Evolutionary conservation across 345 rosid species (phyloP).

Genomic region (Raphanus sativus): DNA sequence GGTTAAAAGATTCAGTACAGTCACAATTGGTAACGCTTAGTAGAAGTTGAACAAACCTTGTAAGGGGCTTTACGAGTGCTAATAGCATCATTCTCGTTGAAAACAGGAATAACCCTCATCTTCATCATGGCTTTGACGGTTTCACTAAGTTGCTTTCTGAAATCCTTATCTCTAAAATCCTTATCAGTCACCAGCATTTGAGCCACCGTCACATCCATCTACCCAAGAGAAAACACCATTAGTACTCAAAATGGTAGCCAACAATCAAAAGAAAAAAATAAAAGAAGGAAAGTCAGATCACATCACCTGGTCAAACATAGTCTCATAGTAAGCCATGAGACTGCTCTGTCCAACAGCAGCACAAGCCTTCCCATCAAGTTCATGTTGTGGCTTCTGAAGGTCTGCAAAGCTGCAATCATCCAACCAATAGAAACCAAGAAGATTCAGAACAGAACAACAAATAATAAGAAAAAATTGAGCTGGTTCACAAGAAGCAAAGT

Average conservation of each 20-base stretch:
- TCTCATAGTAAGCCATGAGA: slow-evolving; percentile 93
- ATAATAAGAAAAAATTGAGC: not conserved
- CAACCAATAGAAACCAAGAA: not conserved
- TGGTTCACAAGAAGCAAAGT: not conserved
- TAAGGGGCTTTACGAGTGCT: slow-evolving; percentile 98
- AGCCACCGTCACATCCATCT: slow-evolving; percentile 94
- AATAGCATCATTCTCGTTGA: slow-evolving; percentile 96
- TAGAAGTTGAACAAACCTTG: slow-evolving; percentile 49
- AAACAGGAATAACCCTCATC: slow-evolving; percentile 79
- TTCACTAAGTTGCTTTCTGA: slow-evolving; percentile 80
- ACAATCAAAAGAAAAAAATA: not conserved
- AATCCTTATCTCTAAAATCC: slow-evolving; percentile 74
- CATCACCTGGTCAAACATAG: slow-evolving; percentile 74
- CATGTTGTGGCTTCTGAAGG: slow-evolving; percentile 88
- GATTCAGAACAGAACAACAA: not conserved
- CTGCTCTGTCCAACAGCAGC: slow-evolving; percentile 99
- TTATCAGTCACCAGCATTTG: slow-evolving; percentile 95
- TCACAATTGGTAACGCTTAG: too few species aligned
- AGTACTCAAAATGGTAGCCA: not conserved
- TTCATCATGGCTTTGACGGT: slow-evolving; percentile 64
- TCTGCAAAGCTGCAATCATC: slow-evolving; percentile 71
- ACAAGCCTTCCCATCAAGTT: slow-evolving; percentile 96
- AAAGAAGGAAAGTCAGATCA: not conserved
- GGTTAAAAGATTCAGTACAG: not conserved
- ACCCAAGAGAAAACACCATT: slow-evolving; percentile 26